A percentile compares a stretch with the other conserved stretches of the same genome.
Conservation (phyloP, 2,329 filamentous ascomycete species). For the Furcasterigmium sp. region DNA sequence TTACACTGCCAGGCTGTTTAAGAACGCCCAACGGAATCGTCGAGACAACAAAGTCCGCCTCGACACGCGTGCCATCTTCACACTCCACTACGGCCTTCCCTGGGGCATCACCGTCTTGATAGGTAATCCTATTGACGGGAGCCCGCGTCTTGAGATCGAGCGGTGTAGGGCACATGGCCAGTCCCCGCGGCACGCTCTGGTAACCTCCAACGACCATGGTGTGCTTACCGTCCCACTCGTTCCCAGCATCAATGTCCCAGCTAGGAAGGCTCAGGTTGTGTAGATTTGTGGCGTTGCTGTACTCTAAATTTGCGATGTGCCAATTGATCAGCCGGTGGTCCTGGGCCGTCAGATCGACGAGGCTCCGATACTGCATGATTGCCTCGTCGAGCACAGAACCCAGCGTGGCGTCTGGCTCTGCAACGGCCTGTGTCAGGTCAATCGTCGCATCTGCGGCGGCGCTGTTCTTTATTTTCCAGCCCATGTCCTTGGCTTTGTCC, state of each 20-base stretch:
- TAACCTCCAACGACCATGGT: slow-evolving; percentile 93
- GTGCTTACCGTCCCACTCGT: slow-evolving; percentile 94
- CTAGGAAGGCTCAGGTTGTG: slow-evolving; percentile 80
- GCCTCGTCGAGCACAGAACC: slow-evolving; percentile 90
- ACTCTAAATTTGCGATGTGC: slow-evolving; percentile 97
- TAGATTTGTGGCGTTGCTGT: slow-evolving; percentile 89
- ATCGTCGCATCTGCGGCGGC: slow-evolving; percentile 61
- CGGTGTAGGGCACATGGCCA: slow-evolving; percentile 70
- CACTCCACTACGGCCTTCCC: slow-evolving; percentile 62
- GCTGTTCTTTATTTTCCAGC: slow-evolving; percentile 69
- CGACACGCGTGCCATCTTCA: slow-evolving; percentile 68
- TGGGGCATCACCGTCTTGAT: slow-evolving; percentile 44
- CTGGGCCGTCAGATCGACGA: slow-evolving; percentile 77
- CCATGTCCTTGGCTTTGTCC: slow-evolving; percentile 72
- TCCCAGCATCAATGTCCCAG: slow-evolving; percentile 97
- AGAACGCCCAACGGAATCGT: slow-evolving; percentile 88
- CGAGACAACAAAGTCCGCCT: slow-evolving; percentile 87
- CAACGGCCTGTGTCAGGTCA: slow-evolving; percentile 62
- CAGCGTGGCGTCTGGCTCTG: slow-evolving; percentile 64
- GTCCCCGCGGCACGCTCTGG: slow-evolving; percentile 82
- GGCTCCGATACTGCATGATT: slow-evolving; percentile 77
- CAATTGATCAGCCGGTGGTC: slow-evolving; percentile 92
- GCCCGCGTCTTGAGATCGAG: slow-evolving; percentile 73
- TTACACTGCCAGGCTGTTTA: slow-evolving; percentile 66
- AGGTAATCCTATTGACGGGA: slow-evolving; percentile 65